phyloP scores from a whole-genome alignment of 768 basidiomycete species.

The Boletus insuetus region DNA sequence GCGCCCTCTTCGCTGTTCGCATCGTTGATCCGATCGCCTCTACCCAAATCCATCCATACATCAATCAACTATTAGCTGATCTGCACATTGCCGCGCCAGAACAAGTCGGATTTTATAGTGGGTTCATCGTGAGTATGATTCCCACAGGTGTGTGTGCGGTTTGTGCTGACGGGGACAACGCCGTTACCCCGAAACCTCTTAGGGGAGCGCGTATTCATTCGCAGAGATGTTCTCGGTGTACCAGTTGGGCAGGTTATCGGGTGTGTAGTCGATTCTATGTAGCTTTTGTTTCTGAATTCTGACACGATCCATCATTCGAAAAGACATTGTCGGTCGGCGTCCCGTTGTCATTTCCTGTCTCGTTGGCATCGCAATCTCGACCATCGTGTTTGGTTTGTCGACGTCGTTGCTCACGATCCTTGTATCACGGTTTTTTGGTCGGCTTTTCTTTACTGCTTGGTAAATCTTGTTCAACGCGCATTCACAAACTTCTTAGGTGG shows the following conservation, averaged over 20 bases:
- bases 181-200: too few species aligned
- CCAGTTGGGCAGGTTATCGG: slow-evolving; percentile 6
- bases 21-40: slow-evolving; percentile 1
- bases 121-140: slow-evolving; percentile 1
- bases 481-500: slow-evolving; percentile 42
- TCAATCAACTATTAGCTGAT: slow-evolving; percentile 8
- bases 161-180: too few species aligned
- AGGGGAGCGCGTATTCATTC: slow-evolving; percentile 6
- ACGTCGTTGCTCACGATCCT: slow-evolving; percentile 45
- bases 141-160: rapidly evolving
- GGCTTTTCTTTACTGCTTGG: slow-evolving; percentile 1
- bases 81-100: not conserved
- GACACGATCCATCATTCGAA: not conserved
- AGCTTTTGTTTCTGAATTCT: not conserved
- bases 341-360: slow-evolving; percentile 59
- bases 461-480: not conserved
- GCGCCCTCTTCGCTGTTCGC: not conserved
- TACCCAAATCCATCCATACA: slow-evolving; percentile 4
- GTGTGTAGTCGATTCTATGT: not conserved
- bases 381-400: slow-evolving; percentile 54
- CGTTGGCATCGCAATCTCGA: slow-evolving; percentile 49
- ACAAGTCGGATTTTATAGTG: slow-evolving; percentile 10
- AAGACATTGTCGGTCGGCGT: slow-evolving; percentile 57
- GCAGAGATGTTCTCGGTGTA: slow-evolving; percentile 4
- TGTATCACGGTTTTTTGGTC: slow-evolving; percentile 50